Evolutionary conservation across 805 yeast species (phyloP), one percentile per base, ranked within the genome.

Genomic region (Phaffomyces thermotolerans): DNA sequence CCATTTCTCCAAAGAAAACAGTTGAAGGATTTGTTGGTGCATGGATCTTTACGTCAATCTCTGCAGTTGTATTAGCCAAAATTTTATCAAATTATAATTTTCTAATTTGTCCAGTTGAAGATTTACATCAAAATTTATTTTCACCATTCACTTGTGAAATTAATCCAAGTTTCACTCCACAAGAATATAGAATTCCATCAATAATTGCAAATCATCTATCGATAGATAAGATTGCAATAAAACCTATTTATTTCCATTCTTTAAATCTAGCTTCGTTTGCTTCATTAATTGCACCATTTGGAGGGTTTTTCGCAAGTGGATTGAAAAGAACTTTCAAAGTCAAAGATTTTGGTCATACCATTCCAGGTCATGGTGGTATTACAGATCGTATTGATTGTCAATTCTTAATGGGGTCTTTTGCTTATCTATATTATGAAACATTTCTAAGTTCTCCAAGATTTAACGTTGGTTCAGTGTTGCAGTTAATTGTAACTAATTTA

Each of bases 341-440:
- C 43, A 93, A 93, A 67, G 99, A 93, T 66, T 93, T 93, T 59
- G 99, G 98, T 53, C 95, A 91, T 59, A 91, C 98, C 9, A 93
- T 93, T 53, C 99, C 99, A 14, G 99, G 99, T 29, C 99, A 93
- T 61, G 99, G 99, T 50, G 99, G 99, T 53, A 82, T 93, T 52
- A 90, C 97, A 23, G 99, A 93, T 63, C 78, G 99, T 67, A 82
- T 93, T 71, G 99, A 93, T 67, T 93, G 99, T 67, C 98, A 93
- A 67, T 93, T 91, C 61, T 71, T 93, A 54, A 93, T 93, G 98
- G 99, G 99, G 12, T 86, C 95, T 34, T 93, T 93, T 61, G 76
- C 93, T 30, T 90, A 89, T 60, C 71, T 93, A 52, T 93, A 93
- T 67, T 90, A 82, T 65, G 96, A 91, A 64, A 87, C 96, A 3